phyloP scores from a whole-genome alignment of 345 rosid genomes.

The Boechera stricta region DNA sequence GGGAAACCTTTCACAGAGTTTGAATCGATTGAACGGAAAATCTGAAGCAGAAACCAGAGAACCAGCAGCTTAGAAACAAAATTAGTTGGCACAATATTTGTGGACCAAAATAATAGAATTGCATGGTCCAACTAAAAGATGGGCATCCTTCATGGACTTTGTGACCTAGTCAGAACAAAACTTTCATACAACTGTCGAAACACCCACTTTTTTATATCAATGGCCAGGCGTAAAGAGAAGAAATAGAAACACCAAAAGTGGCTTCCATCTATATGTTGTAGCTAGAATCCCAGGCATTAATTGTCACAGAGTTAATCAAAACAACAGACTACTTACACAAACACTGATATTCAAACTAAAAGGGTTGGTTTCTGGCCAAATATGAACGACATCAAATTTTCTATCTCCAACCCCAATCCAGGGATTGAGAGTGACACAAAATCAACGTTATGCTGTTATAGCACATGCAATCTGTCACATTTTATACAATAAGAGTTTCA shows the following conservation, averaged over 20 bases:
- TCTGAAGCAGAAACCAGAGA: slow-evolving; percentile 52
- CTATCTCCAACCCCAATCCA: not conserved
- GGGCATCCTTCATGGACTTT: not conserved
- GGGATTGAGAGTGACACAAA: not conserved
- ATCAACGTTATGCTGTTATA: not conserved
- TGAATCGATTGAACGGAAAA: slow-evolving; percentile 95
- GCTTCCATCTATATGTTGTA: not conserved
- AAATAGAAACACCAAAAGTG: not conserved
- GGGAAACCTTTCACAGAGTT: slow-evolving; percentile 90
- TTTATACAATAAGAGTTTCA: slow-evolving; percentile 7
- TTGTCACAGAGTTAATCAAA: not conserved
- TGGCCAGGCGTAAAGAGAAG: slow-evolving; percentile 1
- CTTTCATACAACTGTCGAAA: not conserved
- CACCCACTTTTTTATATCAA: not conserved
- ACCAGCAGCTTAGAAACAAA: slow-evolving; percentile 19
- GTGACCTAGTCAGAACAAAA: not conserved
- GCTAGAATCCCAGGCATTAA: not conserved
- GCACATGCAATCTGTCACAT: not conserved
- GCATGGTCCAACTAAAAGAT: not conserved
- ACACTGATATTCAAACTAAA: not conserved
- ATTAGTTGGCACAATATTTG: not conserved
- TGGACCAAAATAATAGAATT: slow-evolving; percentile 12
- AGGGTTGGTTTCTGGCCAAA: slow-evolving; percentile 6
- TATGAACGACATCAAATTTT: not conserved
- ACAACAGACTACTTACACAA: not conserved